Base-by-base conservation (phyloP, 345 rosid species). In the Trapa incisa region DNA sequence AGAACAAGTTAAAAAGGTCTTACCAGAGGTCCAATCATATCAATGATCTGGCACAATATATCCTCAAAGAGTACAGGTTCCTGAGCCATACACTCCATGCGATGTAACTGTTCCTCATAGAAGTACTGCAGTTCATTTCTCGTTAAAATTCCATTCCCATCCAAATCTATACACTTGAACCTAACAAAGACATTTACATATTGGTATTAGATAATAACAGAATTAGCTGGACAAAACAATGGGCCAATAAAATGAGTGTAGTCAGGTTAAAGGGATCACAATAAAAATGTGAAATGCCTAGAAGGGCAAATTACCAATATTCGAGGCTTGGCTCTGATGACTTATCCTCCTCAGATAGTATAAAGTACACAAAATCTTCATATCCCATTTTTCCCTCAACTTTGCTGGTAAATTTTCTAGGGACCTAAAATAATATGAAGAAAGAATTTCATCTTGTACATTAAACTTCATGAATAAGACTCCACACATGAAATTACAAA, bases 281-380 rank as follows among this genome's bases (percentile, higher is more conserved):
- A 54, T 54, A 54, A 54, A 35, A 53, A 54, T 22, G 33, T 54
- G 33, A 54, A 54, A 7, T 6, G 35, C 35, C 35, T 10, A 43
- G 29, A 50, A 45, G 7, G 48, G 43, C 39, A 52, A 50, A 71
- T 65, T 78, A 89, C 98, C 98, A 92, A 77, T 87, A 92, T 78
- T 92, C 98, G 61, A 92, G 98, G 79, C 98, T 88, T 69, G 93
- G 96, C 74, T 82, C 89, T 16, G 98, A 88, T 75, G 96, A 86
- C 78, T 92, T 92, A 73, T 92, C 98, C 82, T 92, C 96, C 83
- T 92, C 98, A 1, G 98, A 83, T 61, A 89, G 81, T 73, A 92
- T 92, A 75, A 92, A 92, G 82, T 88, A 86, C 53, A 89, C 98
- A 72, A 92, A 92, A 77, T 92, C 98, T 80, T 92, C 97, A 82